Evolutionary conservation across 768 basidiomycete species (phyloP), one percentile per base, ranked within the genome.

Genomic region (Mycena floridula): DNA sequence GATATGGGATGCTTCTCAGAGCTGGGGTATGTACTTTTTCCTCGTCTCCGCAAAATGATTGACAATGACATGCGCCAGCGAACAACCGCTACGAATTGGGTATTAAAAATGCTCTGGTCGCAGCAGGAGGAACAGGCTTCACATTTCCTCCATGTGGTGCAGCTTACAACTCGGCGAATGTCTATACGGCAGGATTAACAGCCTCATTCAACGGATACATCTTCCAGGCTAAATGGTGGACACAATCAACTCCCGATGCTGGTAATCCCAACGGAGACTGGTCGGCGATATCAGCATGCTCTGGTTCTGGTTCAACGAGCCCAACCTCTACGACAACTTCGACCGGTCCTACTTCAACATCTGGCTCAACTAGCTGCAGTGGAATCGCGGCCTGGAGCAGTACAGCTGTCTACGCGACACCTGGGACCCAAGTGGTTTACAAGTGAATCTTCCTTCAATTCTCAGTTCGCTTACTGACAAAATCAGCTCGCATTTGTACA

Each of bases 61-160:
- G 27, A n/a, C n/a, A n/a, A n/a, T n/a, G n/a, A n/a, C n/a, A n/a
- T n/a, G 38, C 13, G 24, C 7, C 37, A 76, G 82, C 67, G 23
- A 85, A 85, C 54, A 62, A 66, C 46, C 72, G 76, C 23, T 85
- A 73, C 50, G 80, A 83, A 53, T 56, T 70, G 13, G 76, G 71
- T 5, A 75, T 83, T 48, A 85, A 86, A 62, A 71, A 73, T 46
- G 70, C 76, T 22, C 66, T 85, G 27, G 59, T 62, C 12, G 74
- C 76, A 12, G 77, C 81, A 26, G 81, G 82, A 38, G 79, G 81
- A n/a, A 79, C 77, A 15, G 81, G 82, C 7, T 85, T 85, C 59
- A 76, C 74, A 3, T 84, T 69, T 60, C 80, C 81, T 13, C 50
- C 74, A 41, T 85, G 81, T 56, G 68, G 73, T 30, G 77, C 81